phyloP scores from a whole-genome alignment of 1,284 basidiomycete species.

The Cerrena zonata region DNA sequence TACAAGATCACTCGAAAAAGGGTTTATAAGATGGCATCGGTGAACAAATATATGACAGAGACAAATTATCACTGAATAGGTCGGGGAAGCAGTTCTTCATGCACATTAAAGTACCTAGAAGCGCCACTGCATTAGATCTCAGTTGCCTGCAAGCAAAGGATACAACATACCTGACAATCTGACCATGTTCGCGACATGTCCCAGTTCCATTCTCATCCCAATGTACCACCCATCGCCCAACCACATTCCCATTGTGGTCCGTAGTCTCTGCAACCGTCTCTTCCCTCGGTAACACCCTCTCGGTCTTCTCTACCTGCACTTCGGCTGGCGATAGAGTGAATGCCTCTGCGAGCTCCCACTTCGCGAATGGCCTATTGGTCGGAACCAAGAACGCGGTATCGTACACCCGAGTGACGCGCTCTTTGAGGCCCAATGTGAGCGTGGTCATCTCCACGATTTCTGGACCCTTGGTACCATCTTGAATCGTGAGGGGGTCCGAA shows the following conservation, averaged over 20 bases:
- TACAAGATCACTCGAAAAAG: too few species aligned
- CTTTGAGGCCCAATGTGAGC: conserved; percentile 53
- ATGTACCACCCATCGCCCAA: conserved; percentile 74
- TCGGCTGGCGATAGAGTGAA: conserved; percentile 44
- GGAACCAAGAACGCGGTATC: conserved; percentile 68
- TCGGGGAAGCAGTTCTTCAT: conserved; percentile 60
- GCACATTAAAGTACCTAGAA: conserved; percentile 74
- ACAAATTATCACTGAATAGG: not conserved
- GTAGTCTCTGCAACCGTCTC: conserved; percentile 75
- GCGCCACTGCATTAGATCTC: conserved; percentile 11
- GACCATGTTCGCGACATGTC: conserved; percentile 53
- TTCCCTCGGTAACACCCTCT: conserved; percentile 41
- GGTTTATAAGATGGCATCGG: too few species aligned
- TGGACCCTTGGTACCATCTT: conserved; percentile 13
- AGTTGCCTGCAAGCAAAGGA: not conserved
- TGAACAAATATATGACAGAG: not conserved
- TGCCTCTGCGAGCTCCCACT: conserved; percentile 67
- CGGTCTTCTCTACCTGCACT: conserved; percentile 29
- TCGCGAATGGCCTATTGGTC: conserved; percentile 69
- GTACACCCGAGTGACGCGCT: conserved; percentile 64
- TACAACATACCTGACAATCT: conserved; percentile 51
- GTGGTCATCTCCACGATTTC: conserved; percentile 64
- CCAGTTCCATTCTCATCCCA: conserved; percentile 65
- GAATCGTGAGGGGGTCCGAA: conserved; percentile 30
- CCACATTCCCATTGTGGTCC: conserved; percentile 53